Evolutionary conservation across 257 asterid genomes (phyloP).

Genomic region (Leptodermis oblonga): DNA sequence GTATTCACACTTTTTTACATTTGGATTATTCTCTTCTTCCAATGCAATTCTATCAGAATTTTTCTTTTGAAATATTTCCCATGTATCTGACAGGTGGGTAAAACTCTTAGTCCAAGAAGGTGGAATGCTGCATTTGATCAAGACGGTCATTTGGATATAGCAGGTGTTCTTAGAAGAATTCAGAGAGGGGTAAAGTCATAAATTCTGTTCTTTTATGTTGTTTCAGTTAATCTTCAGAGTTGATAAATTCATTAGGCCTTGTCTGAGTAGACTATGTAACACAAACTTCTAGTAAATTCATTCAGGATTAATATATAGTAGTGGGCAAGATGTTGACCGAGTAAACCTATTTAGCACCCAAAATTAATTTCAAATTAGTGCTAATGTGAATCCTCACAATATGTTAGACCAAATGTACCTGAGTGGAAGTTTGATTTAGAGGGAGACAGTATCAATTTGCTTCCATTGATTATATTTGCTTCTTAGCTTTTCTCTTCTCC

Average conservation of each 20-base stretch:
- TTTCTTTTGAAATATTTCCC: background rate
- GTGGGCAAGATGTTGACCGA: background rate
- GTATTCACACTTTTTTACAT: background rate
- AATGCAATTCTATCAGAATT: background rate
- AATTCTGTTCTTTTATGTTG: conserved; percentile 8
- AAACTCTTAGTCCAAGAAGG: conserved; percentile 87
- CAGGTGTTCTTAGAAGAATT: conserved; percentile 90
- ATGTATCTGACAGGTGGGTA: conserved; percentile 60
- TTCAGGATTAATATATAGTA: background rate
- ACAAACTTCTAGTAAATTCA: background rate
- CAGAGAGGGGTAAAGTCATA: conserved; percentile 78
- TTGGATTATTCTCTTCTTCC: background rate
- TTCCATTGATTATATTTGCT: background rate
- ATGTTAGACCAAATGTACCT: background rate
- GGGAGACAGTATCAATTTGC: background rate
- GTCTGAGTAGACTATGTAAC: background rate
- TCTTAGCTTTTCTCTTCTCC: conserved; percentile 16
- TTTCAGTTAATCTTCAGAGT: background rate
- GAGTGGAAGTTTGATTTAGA: background rate
- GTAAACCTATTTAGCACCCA: background rate
- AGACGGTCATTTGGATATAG: conserved; percentile 88
- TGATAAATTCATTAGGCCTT: background rate
- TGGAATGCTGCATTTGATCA: conserved; percentile 84
- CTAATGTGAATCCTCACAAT: background rate
- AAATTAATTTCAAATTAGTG: background rate